Base-by-base conservation (phyloP, 1,284 basidiomycete species). In the Ustilago curta region DNA sequence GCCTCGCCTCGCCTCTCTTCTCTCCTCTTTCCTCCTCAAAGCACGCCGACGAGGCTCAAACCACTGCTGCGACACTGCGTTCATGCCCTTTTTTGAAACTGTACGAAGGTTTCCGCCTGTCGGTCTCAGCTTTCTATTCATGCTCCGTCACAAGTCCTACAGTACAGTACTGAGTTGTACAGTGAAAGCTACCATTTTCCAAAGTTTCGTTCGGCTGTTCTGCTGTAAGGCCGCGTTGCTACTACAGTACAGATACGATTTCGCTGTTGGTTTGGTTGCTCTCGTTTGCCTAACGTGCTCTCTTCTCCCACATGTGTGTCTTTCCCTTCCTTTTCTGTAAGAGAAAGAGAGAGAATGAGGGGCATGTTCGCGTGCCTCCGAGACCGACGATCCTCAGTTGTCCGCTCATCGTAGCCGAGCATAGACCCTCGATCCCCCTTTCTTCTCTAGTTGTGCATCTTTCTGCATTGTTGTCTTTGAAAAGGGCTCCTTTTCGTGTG, bases 121-220 rank as follows among this genome's bases (percentile, higher is more conserved):
- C 29, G 45, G 45, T 47, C 45, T 47, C 27, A 25, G 45, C 16
- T 18, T 47, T 47, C 44, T 27, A 45, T 47, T 47, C 45, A 47
- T 47, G 45, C 45, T 31, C 25, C 27, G 45, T 3, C 43, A n/a
- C 27, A 45, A 45, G 35, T 37, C 43, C 8, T 12, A 2, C 35
- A n/a, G n/a, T n/a, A n/a, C n/a, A n/a, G n/a, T n/a, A n/a, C n/a
- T n/a, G n/a, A n/a, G n/a, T n/a, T n/a, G n/a, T n/a, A n/a, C n/a
- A n/a, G n/a, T n/a, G n/a, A n/a, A n/a, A n/a, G n/a, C n/a, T n/a
- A n/a, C n/a, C n/a, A n/a, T n/a, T n/a, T n/a, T 16, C 35, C 12
- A 9, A 14, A 14, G 35, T 16, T 37, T 37, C 35, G 35, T 37
- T 37, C 35, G 14, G 9, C 12, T 16, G 14, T 37, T 37, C 11